Evolutionary conservation across 2,329 filamentous ascomycete genomes (phyloP), one percentile per base, ranked within the genome.

Genomic region (Blastomyces emzantsi): DNA sequence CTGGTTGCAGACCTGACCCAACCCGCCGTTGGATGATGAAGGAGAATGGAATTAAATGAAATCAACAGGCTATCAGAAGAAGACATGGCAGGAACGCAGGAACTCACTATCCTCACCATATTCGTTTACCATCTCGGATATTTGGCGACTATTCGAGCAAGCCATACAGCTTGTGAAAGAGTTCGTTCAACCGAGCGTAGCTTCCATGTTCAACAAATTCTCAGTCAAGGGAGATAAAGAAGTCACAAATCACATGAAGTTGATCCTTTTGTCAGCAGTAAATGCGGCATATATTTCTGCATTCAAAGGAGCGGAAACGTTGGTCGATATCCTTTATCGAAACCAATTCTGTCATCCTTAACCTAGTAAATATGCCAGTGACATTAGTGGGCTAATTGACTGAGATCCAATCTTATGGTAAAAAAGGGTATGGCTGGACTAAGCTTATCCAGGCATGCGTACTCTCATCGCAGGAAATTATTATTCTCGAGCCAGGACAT

Each of bases 251-350:
- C 67, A 75, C 19, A 65, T 74, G 62, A 75, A 72, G 64, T 67
- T 77, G 41, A 74, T 78, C 62, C 67, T 78, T 64, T 76, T 72
- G 15, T 68, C 74, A 68, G 69, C 73, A 9, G 68, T 74, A 25
- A 75, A 78, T 70, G 72, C 76, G 64, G 76, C 75, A 9, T 77
- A 77, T 66, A 66, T 78, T 13, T 75, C 76, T 68, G 39, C 68
- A 69, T 22, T 72, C 73, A 1, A 66, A 68, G 65, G 63, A 69
- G 56, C 77, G 76, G 75, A 62, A 70, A 6, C 67, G 69, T 41
- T 74, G 74, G 6, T 68, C 69, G 45, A 69, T 77, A 41, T 77
- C 74, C 65, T 63, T 77, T 51, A 76, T 77, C 61, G 73, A 78
- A 63, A 76, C 72, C n/a, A 75, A 77, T 62, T 69, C 71, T 8